Evolutionary conservation across 306 rosid species (phyloP), one percentile per base, ranked within the genome.

Genomic region (Glycyrrhiza uralensis): DNA sequence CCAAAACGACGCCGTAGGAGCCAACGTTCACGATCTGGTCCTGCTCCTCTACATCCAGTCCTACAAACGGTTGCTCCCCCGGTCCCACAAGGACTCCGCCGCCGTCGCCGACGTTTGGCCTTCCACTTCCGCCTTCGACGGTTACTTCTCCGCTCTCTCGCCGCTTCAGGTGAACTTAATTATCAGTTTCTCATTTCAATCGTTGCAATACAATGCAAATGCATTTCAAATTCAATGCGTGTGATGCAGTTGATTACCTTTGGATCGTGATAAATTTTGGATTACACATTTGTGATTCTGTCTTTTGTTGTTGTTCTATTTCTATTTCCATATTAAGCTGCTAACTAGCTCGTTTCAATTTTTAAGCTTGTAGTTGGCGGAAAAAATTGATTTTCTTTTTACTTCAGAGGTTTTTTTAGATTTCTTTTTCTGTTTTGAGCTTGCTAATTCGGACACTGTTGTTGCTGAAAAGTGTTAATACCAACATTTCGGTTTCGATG

Each of bases 41-140:
- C 33, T 95, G 41, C 85, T 91, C 65, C 86, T 95, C 64, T 95
- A 95, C 81, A 91, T 95, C 77, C 99, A 95, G 74, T 91, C 99
- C 6, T 95, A 89, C 66, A 95, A 89, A 85, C 88, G 80, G 69
- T 71, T 95, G 68, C 87, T 91, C 3, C 97, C 99, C 0, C 81
- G 97, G 54, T 86, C 96, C 59, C 96, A 89, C 66, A 95, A 95
- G 85, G 99, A 95, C 72, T 83, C 99, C 13, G 99, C 93, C 7
- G 69, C 99, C 3, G 96, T 95, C 17, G 87, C 96, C 29, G 99
- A 95, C 63, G 97, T 95, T 22, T 95, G 99, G 99, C 99, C 99
- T 24, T 95, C 99, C 1, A 91, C 96, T 18, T 95, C 99, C 1
- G 99, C 99, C 45, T 95, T 95, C 60, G 99, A 95, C 60, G 99